phyloP scores from a whole-genome alignment of 257 asterid species.

The Echites panduratus region DNA sequence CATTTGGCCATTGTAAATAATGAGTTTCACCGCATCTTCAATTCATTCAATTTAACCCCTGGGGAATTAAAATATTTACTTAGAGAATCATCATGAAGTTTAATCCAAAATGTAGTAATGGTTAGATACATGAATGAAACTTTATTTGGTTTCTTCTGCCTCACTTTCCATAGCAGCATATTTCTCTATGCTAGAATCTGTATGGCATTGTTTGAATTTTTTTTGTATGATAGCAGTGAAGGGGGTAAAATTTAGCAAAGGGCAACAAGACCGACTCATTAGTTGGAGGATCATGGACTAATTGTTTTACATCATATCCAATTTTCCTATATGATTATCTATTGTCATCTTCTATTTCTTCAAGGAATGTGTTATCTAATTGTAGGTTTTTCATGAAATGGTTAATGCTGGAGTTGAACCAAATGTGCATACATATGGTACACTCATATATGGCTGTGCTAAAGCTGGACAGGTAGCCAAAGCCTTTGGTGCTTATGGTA shows the following conservation, averaged over 20 bases:
- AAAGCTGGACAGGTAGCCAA: slow-evolving; percentile 98
- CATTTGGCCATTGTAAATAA: background rate
- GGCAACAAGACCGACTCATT: background rate
- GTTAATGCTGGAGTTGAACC: slow-evolving; percentile 95
- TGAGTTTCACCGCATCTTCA: background rate
- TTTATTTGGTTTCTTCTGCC: slow-evolving; percentile 4
- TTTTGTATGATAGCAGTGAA: background rate
- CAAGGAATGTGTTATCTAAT: slow-evolving; percentile 11
- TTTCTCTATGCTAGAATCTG: background rate
- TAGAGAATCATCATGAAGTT: background rate
- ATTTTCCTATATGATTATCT: background rate
- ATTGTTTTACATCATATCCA: background rate
- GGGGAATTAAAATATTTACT: background rate
- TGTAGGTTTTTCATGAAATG: slow-evolving; percentile 96
- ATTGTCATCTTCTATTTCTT: background rate
- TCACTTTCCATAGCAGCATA: background rate
- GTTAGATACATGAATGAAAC: background rate
- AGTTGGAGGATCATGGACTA: background rate
- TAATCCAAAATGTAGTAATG: background rate
- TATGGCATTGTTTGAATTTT: background rate
- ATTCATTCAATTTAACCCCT: background rate
- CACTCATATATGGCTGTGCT: slow-evolving; percentile 97
- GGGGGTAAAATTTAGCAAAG: background rate
- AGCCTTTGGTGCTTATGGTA: slow-evolving; percentile 99
- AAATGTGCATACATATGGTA: slow-evolving; percentile 88